Evolutionary conservation across 2,329 filamentous ascomycete species (phyloP).

Genomic region (Beauveria caledonica): DNA sequence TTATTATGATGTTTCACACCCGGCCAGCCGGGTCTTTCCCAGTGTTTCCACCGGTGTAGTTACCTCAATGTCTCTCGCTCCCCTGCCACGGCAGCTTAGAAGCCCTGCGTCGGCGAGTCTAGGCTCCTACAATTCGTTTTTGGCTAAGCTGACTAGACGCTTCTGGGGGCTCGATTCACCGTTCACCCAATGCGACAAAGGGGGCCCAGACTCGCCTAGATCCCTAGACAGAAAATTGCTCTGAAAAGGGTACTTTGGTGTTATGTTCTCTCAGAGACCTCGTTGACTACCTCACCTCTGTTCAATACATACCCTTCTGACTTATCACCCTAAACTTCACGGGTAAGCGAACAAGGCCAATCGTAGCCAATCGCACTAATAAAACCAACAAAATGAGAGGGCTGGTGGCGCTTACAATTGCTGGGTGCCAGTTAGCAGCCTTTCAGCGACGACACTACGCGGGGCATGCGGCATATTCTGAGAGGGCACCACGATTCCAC

Average conservation of each 20-base stretch:
- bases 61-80: conserved; percentile 1
- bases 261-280: neutral
- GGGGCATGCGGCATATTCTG: conserved; percentile 10
- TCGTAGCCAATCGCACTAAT: neutral
- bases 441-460: conserved; percentile 8
- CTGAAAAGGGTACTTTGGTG: neutral
- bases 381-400: neutral
- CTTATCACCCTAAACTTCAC: too few relatives aligned
- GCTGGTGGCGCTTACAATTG: conserved; percentile 2
- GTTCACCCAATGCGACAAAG: neutral
- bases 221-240: neutral
- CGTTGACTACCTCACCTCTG: neutral
- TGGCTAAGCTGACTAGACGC: neutral
- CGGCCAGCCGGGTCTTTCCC: neutral
- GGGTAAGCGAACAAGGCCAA: neutral
- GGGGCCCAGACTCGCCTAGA: neutral
- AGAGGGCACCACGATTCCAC: neutral
- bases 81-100: neutral
- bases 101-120: conserved; percentile 4
- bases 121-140: neutral
- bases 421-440: neutral
- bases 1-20: neutral
- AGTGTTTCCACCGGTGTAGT: neutral
- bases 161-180: neutral
- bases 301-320: neutral